phyloP scores from a whole-genome alignment of 2,329 filamentous ascomycete species.

The Trichoderma atroviride region DNA sequence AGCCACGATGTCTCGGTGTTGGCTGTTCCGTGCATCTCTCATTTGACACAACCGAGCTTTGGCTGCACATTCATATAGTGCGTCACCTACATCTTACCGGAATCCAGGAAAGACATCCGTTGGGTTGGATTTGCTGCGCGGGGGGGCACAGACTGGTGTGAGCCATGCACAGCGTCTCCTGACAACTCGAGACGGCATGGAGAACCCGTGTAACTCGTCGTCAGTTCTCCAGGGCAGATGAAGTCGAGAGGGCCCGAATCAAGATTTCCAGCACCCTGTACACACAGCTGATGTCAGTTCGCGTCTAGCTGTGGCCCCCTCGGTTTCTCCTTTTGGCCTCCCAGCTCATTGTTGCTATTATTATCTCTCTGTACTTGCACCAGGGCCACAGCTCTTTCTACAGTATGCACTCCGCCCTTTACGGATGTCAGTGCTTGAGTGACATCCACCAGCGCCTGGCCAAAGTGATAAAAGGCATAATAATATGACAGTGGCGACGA shows the following conservation, averaged over 20 bases:
- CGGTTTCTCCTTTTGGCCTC: neutral
- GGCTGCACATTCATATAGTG: constrained; percentile 10
- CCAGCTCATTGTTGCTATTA: constrained; percentile 4
- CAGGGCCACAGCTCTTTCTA: neutral
- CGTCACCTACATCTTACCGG: constrained; percentile 20
- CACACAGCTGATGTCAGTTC: constrained; percentile 1
- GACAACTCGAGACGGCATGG: neutral
- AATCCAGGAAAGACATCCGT: constrained; percentile 16
- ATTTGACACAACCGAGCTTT: neutral
- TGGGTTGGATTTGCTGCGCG: constrained; percentile 1
- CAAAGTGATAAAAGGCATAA: constrained; percentile 4
- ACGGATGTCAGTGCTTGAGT: neutral
- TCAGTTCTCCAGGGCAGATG: constrained; percentile 1
- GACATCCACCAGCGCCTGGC: neutral
- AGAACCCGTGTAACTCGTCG: neutral
- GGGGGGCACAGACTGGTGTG: constrained; percentile 10
- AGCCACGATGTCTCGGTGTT: constrained; percentile 13
- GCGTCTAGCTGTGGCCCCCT: neutral
- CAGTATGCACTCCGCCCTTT: constrained; percentile 10
- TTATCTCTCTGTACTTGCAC: neutral
- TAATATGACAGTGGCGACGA: neutral
- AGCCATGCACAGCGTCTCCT: constrained; percentile 22
- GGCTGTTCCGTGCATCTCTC: neutral
- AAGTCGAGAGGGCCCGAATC: neutral
- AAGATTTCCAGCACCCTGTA: neutral